These are phyloP conservation scores for Rhododendron mucronatum DNA, from an alignment of 148 eudicot genomes.

Conservation along the genomic window DNA sequence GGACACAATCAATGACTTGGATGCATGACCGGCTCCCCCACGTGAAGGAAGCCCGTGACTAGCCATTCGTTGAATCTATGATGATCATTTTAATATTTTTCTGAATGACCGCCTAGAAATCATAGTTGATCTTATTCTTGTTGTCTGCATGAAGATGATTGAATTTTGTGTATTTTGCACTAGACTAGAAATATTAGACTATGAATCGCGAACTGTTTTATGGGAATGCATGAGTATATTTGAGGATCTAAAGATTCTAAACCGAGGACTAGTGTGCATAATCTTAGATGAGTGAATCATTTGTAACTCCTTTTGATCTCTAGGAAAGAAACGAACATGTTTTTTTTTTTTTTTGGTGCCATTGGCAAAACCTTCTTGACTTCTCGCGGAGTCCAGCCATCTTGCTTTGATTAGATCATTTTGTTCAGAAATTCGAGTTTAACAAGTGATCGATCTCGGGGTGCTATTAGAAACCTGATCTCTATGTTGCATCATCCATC, in stretches of 20 bases:
- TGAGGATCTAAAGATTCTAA: neutral
- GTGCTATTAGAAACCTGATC: neutral
- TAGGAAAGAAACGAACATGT: neutral
- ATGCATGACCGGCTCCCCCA: neutral
- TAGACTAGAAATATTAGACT: neutral
- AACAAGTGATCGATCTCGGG: neutral
- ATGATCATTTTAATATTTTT: neutral
- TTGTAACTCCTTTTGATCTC: neutral
- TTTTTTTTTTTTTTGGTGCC: neutral
- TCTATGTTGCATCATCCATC: neutral
- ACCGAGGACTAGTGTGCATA: neutral
- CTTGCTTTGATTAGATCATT: neutral
- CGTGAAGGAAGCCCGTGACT: neutral
- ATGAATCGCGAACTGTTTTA: neutral
- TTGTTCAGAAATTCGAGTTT: neutral
- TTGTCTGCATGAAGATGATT: neutral
- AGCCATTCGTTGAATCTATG: neutral
- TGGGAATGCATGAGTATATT: neutral
- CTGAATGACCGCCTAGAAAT: neutral
- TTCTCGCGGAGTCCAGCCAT: neutral
- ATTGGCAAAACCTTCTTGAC: neutral
- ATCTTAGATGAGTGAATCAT: neutral
- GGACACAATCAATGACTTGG: neutral
- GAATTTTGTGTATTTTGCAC: neutral
- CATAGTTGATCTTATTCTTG: neutral